phyloP scores from a whole-genome alignment of 2,329 filamentous ascomycete species.

The Colletotrichum viniferum region DNA sequence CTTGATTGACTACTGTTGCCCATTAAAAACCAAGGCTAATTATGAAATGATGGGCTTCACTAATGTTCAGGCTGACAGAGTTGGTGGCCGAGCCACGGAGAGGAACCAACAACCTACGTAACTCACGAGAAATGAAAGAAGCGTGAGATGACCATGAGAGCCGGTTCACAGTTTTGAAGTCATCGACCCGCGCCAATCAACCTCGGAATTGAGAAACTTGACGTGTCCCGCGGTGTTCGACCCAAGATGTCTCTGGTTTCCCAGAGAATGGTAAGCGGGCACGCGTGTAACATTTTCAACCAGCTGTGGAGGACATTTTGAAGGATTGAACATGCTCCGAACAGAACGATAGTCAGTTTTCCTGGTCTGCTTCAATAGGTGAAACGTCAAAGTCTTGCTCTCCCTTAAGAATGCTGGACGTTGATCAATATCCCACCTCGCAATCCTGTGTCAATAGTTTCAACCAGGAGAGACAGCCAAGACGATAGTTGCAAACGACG shows the following conservation, averaged over 20 bases:
- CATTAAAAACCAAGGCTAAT: fast-evolving
- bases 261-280: not conserved
- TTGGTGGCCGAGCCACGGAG: not conserved
- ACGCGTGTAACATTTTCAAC: not conserved
- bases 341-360: not conserved
- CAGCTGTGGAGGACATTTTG: not conserved
- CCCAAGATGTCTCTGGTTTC: not conserved
- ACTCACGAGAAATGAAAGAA: not conserved
- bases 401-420: not conserved
- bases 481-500: not conserved
- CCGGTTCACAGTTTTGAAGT: not conserved
- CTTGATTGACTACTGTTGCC: not conserved
- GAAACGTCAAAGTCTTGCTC: not conserved
- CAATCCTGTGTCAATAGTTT: not conserved
- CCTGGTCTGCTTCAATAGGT: not conserved
- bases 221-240: not conserved
- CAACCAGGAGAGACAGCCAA: not conserved
- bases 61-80: not conserved
- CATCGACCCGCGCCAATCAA: too few species aligned
- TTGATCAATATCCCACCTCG: not conserved
- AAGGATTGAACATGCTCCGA: not conserved
- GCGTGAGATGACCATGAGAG: not conserved
- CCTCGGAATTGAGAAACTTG: not conserved
- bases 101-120: not conserved
- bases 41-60: not conserved